Conservation (phyloP, 106 monocot genomes). For the Ottelia alismoides region DNA sequence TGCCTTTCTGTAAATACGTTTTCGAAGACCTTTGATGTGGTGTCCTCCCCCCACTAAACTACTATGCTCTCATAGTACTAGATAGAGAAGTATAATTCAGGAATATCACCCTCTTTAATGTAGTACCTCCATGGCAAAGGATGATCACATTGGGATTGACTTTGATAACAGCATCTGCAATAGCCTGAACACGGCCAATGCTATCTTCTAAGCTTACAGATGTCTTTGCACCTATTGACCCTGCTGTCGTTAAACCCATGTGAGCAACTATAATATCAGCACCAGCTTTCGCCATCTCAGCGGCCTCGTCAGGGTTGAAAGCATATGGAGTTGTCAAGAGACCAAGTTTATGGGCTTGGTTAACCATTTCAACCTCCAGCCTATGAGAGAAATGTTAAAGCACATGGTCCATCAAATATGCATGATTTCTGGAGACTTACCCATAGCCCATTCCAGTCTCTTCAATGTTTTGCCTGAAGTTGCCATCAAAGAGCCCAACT, state of each 20-base stretch:
- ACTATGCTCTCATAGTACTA: too few relatives aligned
- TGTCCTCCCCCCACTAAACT: too few relatives aligned
- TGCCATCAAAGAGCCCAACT: constrained; percentile 90
- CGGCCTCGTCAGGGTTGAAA: constrained; percentile 69
- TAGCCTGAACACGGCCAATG: constrained; percentile 65
- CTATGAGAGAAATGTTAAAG: constrained; percentile 16
- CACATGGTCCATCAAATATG: too few relatives aligned
- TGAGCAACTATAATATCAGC: constrained; percentile 88
- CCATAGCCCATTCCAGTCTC: constrained; percentile 96
- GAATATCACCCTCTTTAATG: too few relatives aligned
- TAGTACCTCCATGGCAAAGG: constrained; percentile 92
- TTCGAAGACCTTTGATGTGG: too few relatives aligned
- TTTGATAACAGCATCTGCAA: constrained; percentile 72
- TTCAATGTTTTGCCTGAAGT: constrained; percentile 91
- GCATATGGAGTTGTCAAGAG: constrained; percentile 90
- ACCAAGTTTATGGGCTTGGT: constrained; percentile 67
- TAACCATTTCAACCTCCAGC: constrained; percentile 96
- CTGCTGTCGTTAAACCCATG: constrained; percentile 85
- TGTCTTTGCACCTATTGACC: constrained; percentile 86
- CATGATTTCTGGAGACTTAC: constrained; percentile 16
- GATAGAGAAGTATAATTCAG: too few relatives aligned
- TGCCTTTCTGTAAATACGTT: too few relatives aligned
- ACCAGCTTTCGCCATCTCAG: constrained; percentile 77
- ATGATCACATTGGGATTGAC: constrained; percentile 69
- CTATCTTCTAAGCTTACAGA: constrained; percentile 60